These are phyloP conservation scores for Venturia carpophila DNA, from an alignment of 2,329 filamentous ascomycete species.

Conservation along the genomic window DNA sequence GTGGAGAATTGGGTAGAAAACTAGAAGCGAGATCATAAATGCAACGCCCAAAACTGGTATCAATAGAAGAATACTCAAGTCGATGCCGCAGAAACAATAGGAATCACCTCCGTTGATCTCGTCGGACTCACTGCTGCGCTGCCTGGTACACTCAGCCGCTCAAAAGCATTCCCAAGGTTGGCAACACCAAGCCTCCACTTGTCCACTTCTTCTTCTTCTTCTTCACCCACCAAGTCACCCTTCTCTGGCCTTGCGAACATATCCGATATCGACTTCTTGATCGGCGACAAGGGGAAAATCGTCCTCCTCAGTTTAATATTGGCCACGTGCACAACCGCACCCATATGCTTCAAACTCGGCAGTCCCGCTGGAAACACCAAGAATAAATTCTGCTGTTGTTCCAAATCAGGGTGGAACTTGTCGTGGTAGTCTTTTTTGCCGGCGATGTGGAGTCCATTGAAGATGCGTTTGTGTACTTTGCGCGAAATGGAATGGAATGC, in stretches of 20 bases:
- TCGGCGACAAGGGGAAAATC: neutral
- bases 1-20: neutral
- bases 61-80: neutral
- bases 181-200: neutral
- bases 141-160: neutral
- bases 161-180: neutral
- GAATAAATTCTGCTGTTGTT: slow-evolving; percentile 10
- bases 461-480: slow-evolving; percentile 28
- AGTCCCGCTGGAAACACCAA: slow-evolving; percentile 10
- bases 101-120: neutral
- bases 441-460: slow-evolving; percentile 20
- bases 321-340: slow-evolving; percentile 10
- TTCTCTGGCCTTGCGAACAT: slow-evolving; percentile 3
- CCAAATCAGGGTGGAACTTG: slow-evolving; percentile 9
- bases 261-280: slow-evolving; percentile 4
- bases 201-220: neutral
- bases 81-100: neutral
- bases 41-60: neutral
- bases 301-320: slow-evolving; percentile 13
- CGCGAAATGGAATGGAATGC: slow-evolving; percentile 27
- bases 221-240: neutral
- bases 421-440: slow-evolving; percentile 8
- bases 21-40: neutral
- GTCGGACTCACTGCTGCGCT: neutral
- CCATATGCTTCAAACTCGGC: slow-evolving; percentile 7